phyloP scores from a whole-genome alignment of 1,284 basidiomycete species.

The Volvariella volvacea region DNA sequence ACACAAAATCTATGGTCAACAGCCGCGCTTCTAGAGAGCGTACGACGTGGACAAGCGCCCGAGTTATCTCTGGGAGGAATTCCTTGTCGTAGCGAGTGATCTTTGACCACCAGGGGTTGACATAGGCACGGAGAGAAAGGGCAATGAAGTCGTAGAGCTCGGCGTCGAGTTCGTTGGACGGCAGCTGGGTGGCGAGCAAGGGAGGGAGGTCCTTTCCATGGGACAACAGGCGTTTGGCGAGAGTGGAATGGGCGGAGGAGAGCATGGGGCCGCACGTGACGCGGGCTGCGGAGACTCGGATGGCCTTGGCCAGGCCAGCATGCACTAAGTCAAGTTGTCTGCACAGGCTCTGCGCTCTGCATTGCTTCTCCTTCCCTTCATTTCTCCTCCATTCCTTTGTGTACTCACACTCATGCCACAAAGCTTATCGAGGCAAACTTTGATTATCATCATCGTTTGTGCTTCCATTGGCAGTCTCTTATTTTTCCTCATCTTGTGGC shows the following conservation, averaged over 20 bases:
- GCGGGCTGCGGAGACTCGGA: background rate
- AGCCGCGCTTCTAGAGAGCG: conserved; percentile 55
- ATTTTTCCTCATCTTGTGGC: conserved; percentile 31
- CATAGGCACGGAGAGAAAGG: conserved; percentile 66
- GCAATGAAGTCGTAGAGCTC: conserved; percentile 77
- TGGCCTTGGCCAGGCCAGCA: background rate
- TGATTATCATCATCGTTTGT: conserved; percentile 42
- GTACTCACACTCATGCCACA: background rate
- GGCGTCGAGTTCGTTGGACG: conserved; percentile 48
- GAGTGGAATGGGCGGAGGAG: conserved; percentile 18
- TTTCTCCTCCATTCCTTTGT: background rate
- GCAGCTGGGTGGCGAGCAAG: conserved; percentile 36
- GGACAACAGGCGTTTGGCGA: conserved; percentile 30
- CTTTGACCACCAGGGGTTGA: conserved; percentile 78
- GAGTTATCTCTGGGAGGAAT: conserved; percentile 65
- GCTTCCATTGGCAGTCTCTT: conserved; percentile 32
- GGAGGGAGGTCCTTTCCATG: conserved; percentile 36
- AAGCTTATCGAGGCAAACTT: conserved; percentile 25
- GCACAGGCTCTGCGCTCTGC: background rate
- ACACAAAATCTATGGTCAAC: conserved; percentile 45
- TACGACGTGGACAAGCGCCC: conserved; percentile 51
- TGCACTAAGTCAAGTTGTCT: background rate
- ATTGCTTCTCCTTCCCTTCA: background rate
- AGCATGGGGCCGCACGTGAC: conserved; percentile 8
- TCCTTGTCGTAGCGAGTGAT: conserved; percentile 78